These are phyloP conservation scores for Heterobasidion annosum DNA, from an alignment of 1,284 basidiomycete species.

Conservation along the genomic window DNA sequence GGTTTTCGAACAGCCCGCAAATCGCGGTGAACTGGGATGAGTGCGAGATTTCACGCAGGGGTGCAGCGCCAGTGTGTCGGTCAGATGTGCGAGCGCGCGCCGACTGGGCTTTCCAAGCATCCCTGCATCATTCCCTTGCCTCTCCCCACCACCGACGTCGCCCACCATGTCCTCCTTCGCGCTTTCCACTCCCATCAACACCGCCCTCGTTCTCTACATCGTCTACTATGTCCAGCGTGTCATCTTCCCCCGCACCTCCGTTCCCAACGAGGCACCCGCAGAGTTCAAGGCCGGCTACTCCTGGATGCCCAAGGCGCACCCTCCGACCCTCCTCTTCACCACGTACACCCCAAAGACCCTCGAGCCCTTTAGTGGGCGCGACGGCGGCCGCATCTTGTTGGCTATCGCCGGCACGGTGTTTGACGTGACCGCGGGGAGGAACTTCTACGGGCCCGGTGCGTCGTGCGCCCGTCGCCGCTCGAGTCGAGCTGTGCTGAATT, in stretches of 20 bases:
- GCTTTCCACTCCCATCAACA: constrained; percentile 64
- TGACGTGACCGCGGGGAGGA: constrained; percentile 82
- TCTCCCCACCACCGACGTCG: neutral
- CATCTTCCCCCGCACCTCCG: constrained; percentile 53
- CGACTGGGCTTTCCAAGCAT: neutral
- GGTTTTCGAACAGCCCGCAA: too few species aligned
- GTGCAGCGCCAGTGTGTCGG: too few species aligned
- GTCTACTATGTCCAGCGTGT: constrained; percentile 70
- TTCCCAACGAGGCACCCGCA: constrained; percentile 37
- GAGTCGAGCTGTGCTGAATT: neutral
- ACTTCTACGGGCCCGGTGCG: constrained; percentile 90
- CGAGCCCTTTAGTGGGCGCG: constrained; percentile 55
- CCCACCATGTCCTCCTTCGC: constrained; percentile 28
- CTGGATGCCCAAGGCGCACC: constrained; percentile 78
- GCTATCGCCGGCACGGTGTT: constrained; percentile 87
- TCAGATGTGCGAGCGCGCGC: too few species aligned
- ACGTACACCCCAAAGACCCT: constrained; percentile 74
- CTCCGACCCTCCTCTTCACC: constrained; percentile 66
- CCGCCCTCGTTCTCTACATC: constrained; percentile 68
- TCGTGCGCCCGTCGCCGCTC: constrained; percentile 6
- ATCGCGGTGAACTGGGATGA: too few species aligned
- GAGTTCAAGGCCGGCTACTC: constrained; percentile 78
- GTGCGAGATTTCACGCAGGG: too few species aligned
- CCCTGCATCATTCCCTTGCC: neutral
- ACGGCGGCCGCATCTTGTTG: constrained; percentile 70